Conservation (phyloP, 345 rosid genomes). For the Stellera chamaejasme region DNA sequence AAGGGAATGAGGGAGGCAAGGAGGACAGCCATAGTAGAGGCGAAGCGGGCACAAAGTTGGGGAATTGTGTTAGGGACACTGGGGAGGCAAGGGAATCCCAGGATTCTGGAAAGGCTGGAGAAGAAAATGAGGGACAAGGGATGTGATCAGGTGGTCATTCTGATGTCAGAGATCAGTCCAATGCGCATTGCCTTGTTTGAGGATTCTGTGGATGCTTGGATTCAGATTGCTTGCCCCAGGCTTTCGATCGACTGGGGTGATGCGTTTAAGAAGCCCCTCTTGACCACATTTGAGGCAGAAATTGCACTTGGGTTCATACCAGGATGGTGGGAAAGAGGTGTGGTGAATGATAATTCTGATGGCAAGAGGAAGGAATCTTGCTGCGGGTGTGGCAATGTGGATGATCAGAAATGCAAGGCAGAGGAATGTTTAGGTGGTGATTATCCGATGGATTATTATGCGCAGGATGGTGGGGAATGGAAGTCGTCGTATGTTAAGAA, state of each 20-base stretch:
- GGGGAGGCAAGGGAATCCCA: conserved; percentile 93
- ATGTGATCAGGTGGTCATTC: conserved; percentile 42
- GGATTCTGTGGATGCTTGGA: conserved; percentile 86
- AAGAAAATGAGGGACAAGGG: conserved; percentile 64
- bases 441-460: conserved; percentile 95
- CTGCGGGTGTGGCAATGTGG: conserved; percentile 28
- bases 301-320: conserved; percentile 58
- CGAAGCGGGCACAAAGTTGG: conserved; percentile 47
- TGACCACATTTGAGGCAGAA: conserved; percentile 91
- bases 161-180: conserved; percentile 90
- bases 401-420: conserved; percentile 10
- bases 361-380: conserved; percentile 17
- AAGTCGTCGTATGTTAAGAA: conserved; percentile 80
- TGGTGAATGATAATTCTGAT: conserved; percentile 8
- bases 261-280: conserved; percentile 66
- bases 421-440: conserved; percentile 32
- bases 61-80: conserved; percentile 86
- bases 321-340: conserved; percentile 81
- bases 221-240: conserved; percentile 91
- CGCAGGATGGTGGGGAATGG: conserved; percentile 96
- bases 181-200: conserved; percentile 65
- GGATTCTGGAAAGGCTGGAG: conserved; percentile 70
- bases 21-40: conserved; percentile 46
- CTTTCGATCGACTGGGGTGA: conserved; percentile 98
- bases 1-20: conserved; percentile 80